phyloP scores from a whole-genome alignment of 192 early-diverging fungal genomes.

The Backusella morwellensis region DNA sequence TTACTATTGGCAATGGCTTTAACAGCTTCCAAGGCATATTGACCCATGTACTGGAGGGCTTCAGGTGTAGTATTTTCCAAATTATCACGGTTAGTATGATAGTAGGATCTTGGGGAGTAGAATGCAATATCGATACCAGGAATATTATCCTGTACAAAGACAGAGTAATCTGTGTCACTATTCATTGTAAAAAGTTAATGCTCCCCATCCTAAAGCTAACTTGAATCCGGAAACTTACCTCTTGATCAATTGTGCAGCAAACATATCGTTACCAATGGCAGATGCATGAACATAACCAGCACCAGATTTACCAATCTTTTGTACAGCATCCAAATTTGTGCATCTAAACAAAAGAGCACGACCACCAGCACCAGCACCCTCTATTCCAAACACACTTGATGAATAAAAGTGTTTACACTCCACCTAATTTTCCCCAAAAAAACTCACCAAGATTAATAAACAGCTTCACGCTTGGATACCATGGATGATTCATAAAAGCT shows the following conservation, averaged over 20 bases:
- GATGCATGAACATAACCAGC: slow-evolving; percentile 50
- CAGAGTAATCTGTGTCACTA: slow-evolving; percentile 64
- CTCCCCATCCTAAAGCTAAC: not conserved
- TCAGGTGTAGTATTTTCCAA: slow-evolving; percentile 45
- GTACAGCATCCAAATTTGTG: slow-evolving; percentile 36
- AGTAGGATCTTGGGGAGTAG: slow-evolving; percentile 58
- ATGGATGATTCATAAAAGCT: slow-evolving; percentile 62
- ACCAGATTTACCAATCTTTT: slow-evolving; percentile 39
- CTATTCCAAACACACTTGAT: slow-evolving; percentile 23
- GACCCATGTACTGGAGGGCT: slow-evolving; percentile 66
- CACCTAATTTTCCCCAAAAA: not conserved
- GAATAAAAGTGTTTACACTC: not conserved
- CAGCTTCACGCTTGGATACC: slow-evolving; percentile 57
- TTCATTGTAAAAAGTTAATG: not conserved
- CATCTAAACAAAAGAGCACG: slow-evolving; percentile 62
- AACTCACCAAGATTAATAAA: slow-evolving; percentile 62
- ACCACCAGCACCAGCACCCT: slow-evolving; percentile 72
- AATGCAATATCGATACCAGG: slow-evolving; percentile 72
- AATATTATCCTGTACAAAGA: slow-evolving; percentile 55
- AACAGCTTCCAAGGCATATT: slow-evolving; percentile 44
- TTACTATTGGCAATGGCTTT: slow-evolving; percentile 45
- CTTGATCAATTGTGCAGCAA: slow-evolving; percentile 41
- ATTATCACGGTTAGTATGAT: slow-evolving; percentile 62
- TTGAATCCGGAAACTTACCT: not conserved
- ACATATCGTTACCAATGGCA: slow-evolving; percentile 63